phyloP scores from a whole-genome alignment of 805 yeast species.

The Pichia scutulata region DNA sequence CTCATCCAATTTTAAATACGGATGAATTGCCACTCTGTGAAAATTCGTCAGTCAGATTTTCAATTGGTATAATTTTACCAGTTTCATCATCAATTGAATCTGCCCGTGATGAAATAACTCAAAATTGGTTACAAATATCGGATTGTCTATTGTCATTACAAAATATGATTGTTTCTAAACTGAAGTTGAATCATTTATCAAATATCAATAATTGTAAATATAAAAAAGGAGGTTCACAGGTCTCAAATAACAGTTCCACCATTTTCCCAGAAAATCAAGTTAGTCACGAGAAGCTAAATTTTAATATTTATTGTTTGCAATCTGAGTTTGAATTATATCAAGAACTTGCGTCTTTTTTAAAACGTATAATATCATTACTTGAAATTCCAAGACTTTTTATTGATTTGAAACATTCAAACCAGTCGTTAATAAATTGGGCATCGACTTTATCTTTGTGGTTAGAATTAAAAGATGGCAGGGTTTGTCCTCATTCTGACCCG shows the following conservation, averaged over 20 bases:
- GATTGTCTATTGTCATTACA: conserved; percentile 35
- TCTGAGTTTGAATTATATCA: conserved; percentile 36
- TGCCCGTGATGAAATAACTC: conserved; percentile 35
- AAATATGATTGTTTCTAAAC: conserved; percentile 31
- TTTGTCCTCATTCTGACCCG: background rate
- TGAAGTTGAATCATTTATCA: conserved; percentile 17
- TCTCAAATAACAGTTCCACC: background rate
- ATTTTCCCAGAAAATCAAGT: background rate
- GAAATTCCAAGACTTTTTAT: conserved; percentile 42
- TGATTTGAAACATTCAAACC: conserved; percentile 32
- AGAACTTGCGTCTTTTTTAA: conserved; percentile 31
- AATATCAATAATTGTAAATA: background rate
- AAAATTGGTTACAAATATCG: conserved; percentile 43
- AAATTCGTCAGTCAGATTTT: conserved; percentile 29
- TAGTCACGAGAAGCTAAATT: conserved; percentile 22
- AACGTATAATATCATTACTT: conserved; percentile 31
- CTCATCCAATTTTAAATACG: conserved; percentile 32
- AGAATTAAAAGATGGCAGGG: conserved; percentile 41
- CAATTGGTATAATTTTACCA: conserved; percentile 44
- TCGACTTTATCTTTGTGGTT: conserved; percentile 46
- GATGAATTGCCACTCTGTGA: conserved; percentile 19
- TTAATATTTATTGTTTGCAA: conserved; percentile 34
- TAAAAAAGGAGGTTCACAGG: background rate
- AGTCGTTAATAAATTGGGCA: conserved; percentile 42
- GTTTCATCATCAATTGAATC: conserved; percentile 22